A percentile compares a stretch with the other conserved stretches of the same genome.
Conservation (phyloP, 202 grass and related monocot genomes). For the Sporobolus alterniflorus region DNA sequence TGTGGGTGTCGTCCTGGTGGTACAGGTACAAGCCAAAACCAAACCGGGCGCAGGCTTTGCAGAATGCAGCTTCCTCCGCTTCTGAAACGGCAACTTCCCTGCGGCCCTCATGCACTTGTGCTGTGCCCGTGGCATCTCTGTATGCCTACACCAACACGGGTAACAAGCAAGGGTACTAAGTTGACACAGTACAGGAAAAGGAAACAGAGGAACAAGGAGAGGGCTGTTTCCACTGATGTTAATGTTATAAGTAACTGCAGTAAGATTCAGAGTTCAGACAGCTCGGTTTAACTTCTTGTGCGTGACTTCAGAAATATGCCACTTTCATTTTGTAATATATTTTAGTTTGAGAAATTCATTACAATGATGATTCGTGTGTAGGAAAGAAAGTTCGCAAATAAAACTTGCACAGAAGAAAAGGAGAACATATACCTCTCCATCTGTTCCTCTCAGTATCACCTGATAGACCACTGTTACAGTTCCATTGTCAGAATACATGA, state of each 20-base stretch:
- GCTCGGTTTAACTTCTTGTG: not conserved
- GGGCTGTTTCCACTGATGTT: not conserved
- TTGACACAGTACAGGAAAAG: not conserved
- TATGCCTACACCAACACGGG: constrained; percentile 54
- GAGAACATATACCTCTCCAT: constrained; percentile 78
- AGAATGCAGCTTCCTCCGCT: constrained; percentile 85
- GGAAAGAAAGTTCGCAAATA: not conserved
- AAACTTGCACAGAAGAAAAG: not conserved
- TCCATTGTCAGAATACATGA: constrained; percentile 77
- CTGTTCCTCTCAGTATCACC: constrained; percentile 84
- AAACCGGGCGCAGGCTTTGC: constrained; percentile 90
- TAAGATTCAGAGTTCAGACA: not conserved
- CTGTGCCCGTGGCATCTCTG: constrained; percentile 82
- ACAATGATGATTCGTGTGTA: not conserved
- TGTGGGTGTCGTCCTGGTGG: constrained; percentile 70
- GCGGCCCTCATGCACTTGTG: constrained; percentile 53
- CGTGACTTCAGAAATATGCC: not conserved
- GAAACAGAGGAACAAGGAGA: not conserved
- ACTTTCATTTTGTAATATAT: not conserved
- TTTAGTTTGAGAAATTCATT: not conserved
- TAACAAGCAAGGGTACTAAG: not conserved
- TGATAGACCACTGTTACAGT: constrained; percentile 91
- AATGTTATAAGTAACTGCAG: not conserved
- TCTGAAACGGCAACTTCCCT: constrained; percentile 65
- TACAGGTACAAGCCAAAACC: constrained; percentile 92